Conservation (phyloP, 2,329 filamentous ascomycete genomes). For the Thielaviopsis punctulata region DNA sequence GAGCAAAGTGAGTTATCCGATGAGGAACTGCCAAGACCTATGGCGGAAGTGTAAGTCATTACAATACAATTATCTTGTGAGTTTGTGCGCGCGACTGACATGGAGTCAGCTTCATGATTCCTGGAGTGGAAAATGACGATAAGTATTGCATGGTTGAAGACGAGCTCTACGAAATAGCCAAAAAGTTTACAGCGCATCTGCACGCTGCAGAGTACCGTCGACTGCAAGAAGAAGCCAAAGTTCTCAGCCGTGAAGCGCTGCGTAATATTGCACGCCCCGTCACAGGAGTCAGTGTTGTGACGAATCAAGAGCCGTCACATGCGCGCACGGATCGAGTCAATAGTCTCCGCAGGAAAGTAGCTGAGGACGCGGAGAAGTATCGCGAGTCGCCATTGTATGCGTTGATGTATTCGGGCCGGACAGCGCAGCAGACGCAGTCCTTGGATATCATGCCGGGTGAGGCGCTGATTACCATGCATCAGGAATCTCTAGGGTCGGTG, state of each 20-base stretch:
- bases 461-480: too few species aligned
- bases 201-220: constrained; percentile 63
- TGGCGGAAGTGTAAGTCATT: neutral
- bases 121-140: constrained; percentile 51
- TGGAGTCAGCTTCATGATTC: constrained; percentile 40
- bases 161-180: constrained; percentile 51
- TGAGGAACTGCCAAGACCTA: neutral
- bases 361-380: neutral
- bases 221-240: constrained; percentile 39
- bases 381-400: neutral
- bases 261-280: constrained; percentile 34
- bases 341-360: neutral
- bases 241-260: constrained; percentile 36
- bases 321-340: constrained; percentile 19
- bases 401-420: neutral
- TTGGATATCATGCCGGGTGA: neutral
- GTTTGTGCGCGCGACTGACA: too few species aligned
- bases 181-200: constrained; percentile 54
- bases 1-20: neutral
- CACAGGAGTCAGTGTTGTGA: constrained; percentile 19
- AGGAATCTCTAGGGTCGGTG: too few species aligned
- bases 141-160: constrained; percentile 72
- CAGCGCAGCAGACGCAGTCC: neutral
- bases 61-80: too few species aligned
- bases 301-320: neutral